Evolutionary conservation across 148 eudicot species (phyloP).

Genomic region (Rhododendron mucronatum): DNA sequence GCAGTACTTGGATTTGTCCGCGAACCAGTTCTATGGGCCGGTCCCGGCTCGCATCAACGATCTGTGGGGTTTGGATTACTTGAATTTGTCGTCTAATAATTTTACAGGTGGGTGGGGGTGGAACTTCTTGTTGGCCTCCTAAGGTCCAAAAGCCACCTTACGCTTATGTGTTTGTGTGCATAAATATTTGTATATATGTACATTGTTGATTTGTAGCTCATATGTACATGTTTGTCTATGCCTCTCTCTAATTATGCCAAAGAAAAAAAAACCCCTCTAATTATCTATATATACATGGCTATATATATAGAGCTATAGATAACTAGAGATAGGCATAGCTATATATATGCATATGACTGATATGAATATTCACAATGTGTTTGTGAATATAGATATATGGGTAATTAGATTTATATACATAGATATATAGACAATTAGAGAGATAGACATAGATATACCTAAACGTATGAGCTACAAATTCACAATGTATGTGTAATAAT

Average conservation of each 20-base stretch:
- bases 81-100: conserved; percentile 69
- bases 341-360: too few species aligned
- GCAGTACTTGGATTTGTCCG: conserved; percentile 65
- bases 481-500: neutral
- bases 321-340: too few species aligned
- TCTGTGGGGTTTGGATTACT: conserved; percentile 52
- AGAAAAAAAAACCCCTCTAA: neutral
- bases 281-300: too few species aligned
- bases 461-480: neutral
- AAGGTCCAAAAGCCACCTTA: neutral
- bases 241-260: neutral
- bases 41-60: conserved; percentile 62
- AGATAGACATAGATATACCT: neutral
- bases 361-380: neutral
- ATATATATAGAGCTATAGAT: too few species aligned
- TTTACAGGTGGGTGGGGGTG: conserved; percentile 38
- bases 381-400: too few species aligned
- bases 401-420: too few species aligned
- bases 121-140: neutral
- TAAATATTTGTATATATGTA: neutral
- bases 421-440: neutral
- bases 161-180: neutral
- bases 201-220: neutral
- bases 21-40: conserved; percentile 66
- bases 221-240: neutral